Evolutionary conservation across 345 rosid genomes (phyloP).

Genomic region (Dipteronia sinensis): DNA sequence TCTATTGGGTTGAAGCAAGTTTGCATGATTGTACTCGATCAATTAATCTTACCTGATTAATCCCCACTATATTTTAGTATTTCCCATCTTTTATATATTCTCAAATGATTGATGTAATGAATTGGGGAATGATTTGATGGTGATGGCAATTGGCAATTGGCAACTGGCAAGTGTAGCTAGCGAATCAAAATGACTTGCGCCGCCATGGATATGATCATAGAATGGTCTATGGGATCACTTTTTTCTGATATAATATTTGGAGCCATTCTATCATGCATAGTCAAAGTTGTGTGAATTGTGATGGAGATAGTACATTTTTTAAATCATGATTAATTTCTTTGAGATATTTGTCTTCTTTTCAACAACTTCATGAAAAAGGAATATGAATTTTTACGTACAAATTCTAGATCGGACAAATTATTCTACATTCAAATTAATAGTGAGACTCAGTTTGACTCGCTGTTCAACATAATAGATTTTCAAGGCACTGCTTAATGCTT

Average conservation of each 20-base stretch:
- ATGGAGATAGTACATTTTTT: background rate
- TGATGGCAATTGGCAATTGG: background rate
- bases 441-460: too few relatives aligned
- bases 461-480: background rate
- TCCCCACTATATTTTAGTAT: too few relatives aligned
- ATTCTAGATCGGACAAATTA: too few relatives aligned
- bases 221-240: background rate
- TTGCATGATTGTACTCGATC: background rate
- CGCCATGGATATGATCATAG: background rate
- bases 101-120: slow-evolving; percentile 8
- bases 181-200: slow-evolving; percentile 6
- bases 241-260: background rate
- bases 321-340: too few relatives aligned
- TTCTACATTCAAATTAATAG: too few relatives aligned
- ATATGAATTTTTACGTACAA: background rate
- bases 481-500: background rate
- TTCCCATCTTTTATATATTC: background rate
- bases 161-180: background rate
- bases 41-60: background rate
- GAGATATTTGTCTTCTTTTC: background rate
- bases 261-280: slow-evolving; percentile 2
- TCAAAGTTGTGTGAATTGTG: slow-evolving; percentile 17
- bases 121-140: slow-evolving; percentile 17
- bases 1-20: background rate
- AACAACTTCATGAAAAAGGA: background rate